These are phyloP conservation scores for Beauveria varroae DNA, from an alignment of 2,329 filamentous ascomycete species.

Conservation along the genomic window DNA sequence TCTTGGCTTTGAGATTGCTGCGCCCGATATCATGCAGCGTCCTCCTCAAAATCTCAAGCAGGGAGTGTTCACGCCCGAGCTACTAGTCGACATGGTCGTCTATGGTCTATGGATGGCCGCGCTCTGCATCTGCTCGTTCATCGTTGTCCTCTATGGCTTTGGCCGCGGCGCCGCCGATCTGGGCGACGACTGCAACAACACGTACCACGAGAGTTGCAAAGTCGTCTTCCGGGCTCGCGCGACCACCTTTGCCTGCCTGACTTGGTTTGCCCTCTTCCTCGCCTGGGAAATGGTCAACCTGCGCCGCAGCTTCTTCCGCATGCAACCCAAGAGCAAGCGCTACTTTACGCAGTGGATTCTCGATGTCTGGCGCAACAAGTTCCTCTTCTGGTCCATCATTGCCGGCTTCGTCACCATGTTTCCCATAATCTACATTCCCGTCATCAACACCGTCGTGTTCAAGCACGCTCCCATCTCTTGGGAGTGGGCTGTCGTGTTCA, in stretches of 20 bases:
- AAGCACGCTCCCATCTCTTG: conserved; percentile 50
- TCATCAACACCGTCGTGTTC: conserved; percentile 49
- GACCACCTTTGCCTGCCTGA: conserved; percentile 64
- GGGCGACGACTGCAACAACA: conserved; percentile 51
- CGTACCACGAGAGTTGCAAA: conserved; percentile 44
- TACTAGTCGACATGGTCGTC: conserved; percentile 58
- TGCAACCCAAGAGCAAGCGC: conserved; percentile 54
- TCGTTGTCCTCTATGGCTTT: conserved; percentile 42
- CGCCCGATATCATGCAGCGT: conserved; percentile 59
- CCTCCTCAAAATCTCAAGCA: conserved; percentile 53
- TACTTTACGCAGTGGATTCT: conserved; percentile 59
- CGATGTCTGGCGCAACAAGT: conserved; percentile 62
- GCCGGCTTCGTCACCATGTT: conserved; percentile 39
- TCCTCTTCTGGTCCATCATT: conserved; percentile 56
- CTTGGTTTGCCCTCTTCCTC: conserved; percentile 67
- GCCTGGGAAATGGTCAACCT: conserved; percentile 70
- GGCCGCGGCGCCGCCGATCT: conserved; percentile 44
- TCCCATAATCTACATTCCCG: conserved; percentile 48
- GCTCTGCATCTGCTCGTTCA: conserved; percentile 46
- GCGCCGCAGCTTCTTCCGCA: conserved; percentile 64
- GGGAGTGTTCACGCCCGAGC: conserved; percentile 58
- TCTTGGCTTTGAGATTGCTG: conserved; percentile 61
- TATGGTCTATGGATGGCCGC: conserved; percentile 61
- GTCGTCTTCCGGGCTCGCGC: conserved; percentile 62
- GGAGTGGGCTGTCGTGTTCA: conserved; percentile 54